Evolutionary conservation across 2,329 filamentous ascomycete genomes (phyloP).

Genomic region (Blumeriella jaapii): DNA sequence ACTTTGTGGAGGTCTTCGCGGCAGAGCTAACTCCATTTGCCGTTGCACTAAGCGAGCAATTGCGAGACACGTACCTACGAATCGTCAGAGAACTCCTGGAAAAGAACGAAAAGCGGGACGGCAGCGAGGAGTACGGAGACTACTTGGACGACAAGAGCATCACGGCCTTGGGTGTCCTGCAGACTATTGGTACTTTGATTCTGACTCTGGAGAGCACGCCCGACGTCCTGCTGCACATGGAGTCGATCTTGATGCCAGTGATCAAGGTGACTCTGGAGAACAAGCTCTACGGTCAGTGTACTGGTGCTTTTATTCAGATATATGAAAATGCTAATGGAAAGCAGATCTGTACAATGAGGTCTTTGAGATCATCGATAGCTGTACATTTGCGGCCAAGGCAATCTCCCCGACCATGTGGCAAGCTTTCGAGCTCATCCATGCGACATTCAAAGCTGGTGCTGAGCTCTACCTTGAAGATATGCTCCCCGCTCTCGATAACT

Average conservation of each 20-base stretch:
- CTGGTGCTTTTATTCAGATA: not conserved
- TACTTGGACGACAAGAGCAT: slow-evolving; percentile 98
- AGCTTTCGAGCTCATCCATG: slow-evolving; percentile 91
- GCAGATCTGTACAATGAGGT: slow-evolving; percentile 91
- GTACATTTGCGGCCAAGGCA: slow-evolving; percentile 91
- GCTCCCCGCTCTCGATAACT: slow-evolving; percentile 96
- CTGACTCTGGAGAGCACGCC: slow-evolving; percentile 94
- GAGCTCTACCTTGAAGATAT: slow-evolving; percentile 98
- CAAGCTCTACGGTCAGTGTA: slow-evolving; percentile 72
- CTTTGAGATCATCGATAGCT: slow-evolving; percentile 98
- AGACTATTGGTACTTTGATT: slow-evolving; percentile 95
- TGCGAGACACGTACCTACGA: slow-evolving; percentile 89
- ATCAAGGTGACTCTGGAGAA: slow-evolving; percentile 94
- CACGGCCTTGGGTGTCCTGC: slow-evolving; percentile 86
- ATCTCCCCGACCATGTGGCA: slow-evolving; percentile 98
- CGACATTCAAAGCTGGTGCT: slow-evolving; percentile 92
- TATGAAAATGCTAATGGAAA: slow-evolving; percentile 16
- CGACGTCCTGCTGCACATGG: slow-evolving; percentile 86
- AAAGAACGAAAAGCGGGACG: slow-evolving; percentile 66
- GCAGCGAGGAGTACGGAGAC: slow-evolving; percentile 69
- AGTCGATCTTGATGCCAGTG: slow-evolving; percentile 93
- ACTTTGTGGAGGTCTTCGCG: slow-evolving; percentile 98
- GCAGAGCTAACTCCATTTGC: slow-evolving; percentile 93
- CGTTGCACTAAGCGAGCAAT: slow-evolving; percentile 87
- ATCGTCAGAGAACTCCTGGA: slow-evolving; percentile 88